Evolutionary conservation across 73 alveolate genomes (phyloP).

Genomic region (Tetrahymena elliotti): DNA sequence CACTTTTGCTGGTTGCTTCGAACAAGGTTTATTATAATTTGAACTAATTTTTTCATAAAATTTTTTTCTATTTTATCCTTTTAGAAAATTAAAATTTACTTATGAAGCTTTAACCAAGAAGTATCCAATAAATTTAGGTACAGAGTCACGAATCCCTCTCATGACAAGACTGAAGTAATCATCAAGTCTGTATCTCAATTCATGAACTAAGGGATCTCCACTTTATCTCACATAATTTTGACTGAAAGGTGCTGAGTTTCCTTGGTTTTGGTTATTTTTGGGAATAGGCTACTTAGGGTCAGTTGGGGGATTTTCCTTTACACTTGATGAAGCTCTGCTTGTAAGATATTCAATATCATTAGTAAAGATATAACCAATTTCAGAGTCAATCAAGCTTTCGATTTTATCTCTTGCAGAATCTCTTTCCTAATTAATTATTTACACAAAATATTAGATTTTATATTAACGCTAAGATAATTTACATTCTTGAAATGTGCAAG

Average conservation of each 20-base stretch:
- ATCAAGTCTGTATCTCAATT: conserved; percentile 83
- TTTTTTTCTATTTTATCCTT: neutral
- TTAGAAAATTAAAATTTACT: neutral
- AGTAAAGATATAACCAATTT: conserved; percentile 51
- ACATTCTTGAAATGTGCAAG: neutral
- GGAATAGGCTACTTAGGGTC: conserved; percentile 3
- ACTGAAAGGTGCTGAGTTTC: conserved; percentile 9
- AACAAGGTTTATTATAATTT: neutral
- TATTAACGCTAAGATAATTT: too few relatives aligned
- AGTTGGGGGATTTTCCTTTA: conserved; percentile 15
- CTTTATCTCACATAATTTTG: conserved; percentile 20
- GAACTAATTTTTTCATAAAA: conserved; percentile 2
- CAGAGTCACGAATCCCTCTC: conserved; percentile 84
- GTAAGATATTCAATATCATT: conserved; percentile 52
- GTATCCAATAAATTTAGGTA: conserved; percentile 97
- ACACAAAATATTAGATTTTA: neutral
- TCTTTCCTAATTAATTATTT: neutral
- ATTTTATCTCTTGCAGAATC: conserved; percentile 5
- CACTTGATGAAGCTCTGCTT: conserved; percentile 28
- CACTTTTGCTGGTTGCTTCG: neutral
- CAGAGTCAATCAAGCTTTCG: conserved; percentile 50
- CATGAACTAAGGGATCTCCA: conserved; percentile 66
- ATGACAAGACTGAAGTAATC: conserved; percentile 79
- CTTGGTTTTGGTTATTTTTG: neutral
- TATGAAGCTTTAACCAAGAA: conserved; percentile 86